Evolutionary conservation across 495 filamentous ascomycete species (phyloP).

Genomic region (Podospora comata): DNA sequence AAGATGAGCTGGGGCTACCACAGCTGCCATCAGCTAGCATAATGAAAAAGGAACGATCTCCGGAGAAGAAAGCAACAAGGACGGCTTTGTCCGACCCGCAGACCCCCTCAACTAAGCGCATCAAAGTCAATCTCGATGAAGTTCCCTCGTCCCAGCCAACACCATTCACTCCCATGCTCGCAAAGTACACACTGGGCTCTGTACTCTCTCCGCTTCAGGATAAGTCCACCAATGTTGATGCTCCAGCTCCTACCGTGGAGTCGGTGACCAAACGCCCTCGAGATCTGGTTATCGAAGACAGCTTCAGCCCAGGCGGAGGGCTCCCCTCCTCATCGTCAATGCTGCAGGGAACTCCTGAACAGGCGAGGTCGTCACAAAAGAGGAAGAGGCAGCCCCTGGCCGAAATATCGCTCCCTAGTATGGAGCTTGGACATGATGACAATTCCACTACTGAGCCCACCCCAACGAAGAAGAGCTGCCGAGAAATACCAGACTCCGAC

Average conservation of each 20-base stretch:
- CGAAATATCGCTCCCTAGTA: constrained; percentile 20
- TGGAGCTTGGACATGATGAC: constrained; percentile 14
- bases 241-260: constrained; percentile 29
- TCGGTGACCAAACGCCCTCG: constrained; percentile 28
- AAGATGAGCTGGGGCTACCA: constrained; percentile 3
- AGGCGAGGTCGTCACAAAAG: constrained; percentile 16
- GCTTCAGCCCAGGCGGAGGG: constrained; percentile 35
- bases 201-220: constrained; percentile 36
- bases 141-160: constrained; percentile 43
- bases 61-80: background rate
- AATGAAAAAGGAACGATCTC: background rate
- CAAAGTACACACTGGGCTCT: constrained; percentile 24
- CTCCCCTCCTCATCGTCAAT: constrained; percentile 18
- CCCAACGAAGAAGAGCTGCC: constrained; percentile 16
- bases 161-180: constrained; percentile 35
- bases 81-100: background rate
- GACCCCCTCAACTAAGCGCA: constrained; percentile 20
- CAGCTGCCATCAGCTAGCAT: background rate
- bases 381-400: constrained; percentile 25
- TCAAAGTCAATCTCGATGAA: constrained; percentile 34
- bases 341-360: constrained; percentile 7
- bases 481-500: constrained; percentile 44
- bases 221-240: constrained; percentile 39
- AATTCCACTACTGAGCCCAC: constrained; percentile 9
- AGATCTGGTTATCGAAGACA: constrained; percentile 38